These are phyloP conservation scores for Saccharomycopsis capsularis DNA, from an alignment of 805 yeast species.

Conservation along the genomic window DNA sequence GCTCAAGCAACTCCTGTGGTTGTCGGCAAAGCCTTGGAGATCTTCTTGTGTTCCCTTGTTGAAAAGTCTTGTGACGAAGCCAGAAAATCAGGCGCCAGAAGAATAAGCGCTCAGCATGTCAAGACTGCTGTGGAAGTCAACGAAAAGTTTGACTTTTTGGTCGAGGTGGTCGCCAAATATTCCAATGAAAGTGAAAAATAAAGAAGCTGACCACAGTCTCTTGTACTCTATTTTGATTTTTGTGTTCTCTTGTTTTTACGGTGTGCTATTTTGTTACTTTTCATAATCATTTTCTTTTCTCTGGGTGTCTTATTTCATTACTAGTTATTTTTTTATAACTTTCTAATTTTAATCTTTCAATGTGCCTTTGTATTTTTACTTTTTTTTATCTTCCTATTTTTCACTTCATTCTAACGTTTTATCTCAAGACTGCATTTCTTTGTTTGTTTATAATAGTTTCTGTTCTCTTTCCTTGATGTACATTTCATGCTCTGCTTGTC, in stretches of 20 bases:
- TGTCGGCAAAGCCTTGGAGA: constrained; percentile 90
- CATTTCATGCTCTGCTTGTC: too few species aligned
- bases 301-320: background rate
- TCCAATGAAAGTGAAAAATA: constrained; percentile 30
- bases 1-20: constrained; percentile 99
- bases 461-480: too few species aligned
- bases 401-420: too few species aligned
- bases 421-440: background rate
- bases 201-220: too few species aligned
- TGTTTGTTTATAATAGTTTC: too few species aligned
- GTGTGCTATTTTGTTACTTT: background rate
- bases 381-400: background rate
- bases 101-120: constrained; percentile 77
- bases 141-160: constrained; percentile 90
- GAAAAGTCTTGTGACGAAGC: constrained; percentile 80
- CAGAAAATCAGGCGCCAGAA: constrained; percentile 60
- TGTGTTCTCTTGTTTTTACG: background rate
- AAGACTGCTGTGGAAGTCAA: constrained; percentile 76
- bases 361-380: background rate
- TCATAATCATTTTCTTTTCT: background rate
- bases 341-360: too few species aligned
- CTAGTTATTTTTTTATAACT: too few species aligned
- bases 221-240: background rate
- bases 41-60: constrained; percentile 83
- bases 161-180: constrained; percentile 62